Evolutionary conservation across 805 yeast genomes (phyloP).

Genomic region (Starmerella bombi): DNA sequence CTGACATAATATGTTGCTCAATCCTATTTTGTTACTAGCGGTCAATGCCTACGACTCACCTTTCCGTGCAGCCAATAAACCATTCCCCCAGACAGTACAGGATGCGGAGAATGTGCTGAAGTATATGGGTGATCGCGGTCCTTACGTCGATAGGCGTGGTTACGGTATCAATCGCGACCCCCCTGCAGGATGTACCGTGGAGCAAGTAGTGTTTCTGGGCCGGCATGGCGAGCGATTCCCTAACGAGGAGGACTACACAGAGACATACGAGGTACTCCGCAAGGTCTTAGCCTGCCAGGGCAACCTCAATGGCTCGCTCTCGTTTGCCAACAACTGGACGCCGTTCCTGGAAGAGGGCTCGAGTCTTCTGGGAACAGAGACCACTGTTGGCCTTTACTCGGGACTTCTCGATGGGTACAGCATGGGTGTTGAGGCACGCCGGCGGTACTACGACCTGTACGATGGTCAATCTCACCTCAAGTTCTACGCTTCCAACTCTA

Average conservation of each 20-base stretch:
- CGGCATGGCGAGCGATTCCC: constrained; percentile 45
- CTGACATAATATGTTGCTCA: no score
- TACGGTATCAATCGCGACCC: constrained; percentile 36
- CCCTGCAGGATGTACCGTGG: constrained; percentile 35
- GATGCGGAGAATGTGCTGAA: constrained; percentile 36
- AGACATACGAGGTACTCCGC: neutral
- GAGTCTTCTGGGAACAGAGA: constrained; percentile 33
- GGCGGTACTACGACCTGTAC: constrained; percentile 37
- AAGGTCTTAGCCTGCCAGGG: constrained; percentile 2
- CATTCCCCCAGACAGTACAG: constrained; percentile 22
- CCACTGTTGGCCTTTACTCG: constrained; percentile 31
- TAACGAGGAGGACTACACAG: constrained; percentile 11
- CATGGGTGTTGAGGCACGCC: constrained; percentile 39
- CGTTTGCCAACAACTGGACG: constrained; percentile 36
- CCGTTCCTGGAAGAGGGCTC: constrained; percentile 34
- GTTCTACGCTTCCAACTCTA: constrained; percentile 40
- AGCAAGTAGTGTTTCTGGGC: constrained; percentile 37
- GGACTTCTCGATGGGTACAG: constrained; percentile 38
- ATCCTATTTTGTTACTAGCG: no score
- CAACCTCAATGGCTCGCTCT: constrained; percentile 30
- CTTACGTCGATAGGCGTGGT: constrained; percentile 36
- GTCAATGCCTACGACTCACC: constrained; percentile 8
- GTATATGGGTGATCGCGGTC: constrained; percentile 38
- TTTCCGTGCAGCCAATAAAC: constrained; percentile 8
- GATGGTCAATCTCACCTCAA: constrained; percentile 15